Evolutionary conservation across 140 eudicot genomes (phyloP).

Genomic region (Flaveria floridana): DNA sequence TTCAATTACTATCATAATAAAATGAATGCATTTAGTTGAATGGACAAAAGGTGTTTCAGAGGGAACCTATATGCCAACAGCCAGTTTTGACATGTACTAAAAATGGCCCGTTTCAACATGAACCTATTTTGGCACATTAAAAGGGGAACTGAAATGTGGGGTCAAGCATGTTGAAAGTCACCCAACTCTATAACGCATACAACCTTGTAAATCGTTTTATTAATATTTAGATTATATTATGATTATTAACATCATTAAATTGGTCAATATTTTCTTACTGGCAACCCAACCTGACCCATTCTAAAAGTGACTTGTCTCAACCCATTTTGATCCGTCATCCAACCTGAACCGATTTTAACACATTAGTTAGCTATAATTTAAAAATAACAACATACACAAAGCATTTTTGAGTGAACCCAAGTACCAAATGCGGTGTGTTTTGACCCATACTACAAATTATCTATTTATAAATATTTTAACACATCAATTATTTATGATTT

Average conservation of each 20-base stretch:
- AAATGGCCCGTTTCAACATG: too few relatives aligned
- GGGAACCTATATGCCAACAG: too few relatives aligned
- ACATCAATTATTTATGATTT: neutral
- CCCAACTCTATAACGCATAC: neutral
- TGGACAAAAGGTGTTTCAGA: neutral
- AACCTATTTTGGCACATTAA: too few relatives aligned
- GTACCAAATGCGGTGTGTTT: too few relatives aligned
- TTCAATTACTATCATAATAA: neutral
- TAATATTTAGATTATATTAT: neutral
- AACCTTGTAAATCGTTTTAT: neutral
- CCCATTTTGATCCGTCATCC: too few relatives aligned
- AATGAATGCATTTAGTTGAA: neutral
- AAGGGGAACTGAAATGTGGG: too few relatives aligned
- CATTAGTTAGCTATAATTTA: neutral
- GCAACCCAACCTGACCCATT: neutral
- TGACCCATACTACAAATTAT: too few relatives aligned
- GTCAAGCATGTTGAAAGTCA: neutral
- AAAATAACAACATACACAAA: neutral
- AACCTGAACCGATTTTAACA: neutral
- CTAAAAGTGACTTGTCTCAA: neutral
- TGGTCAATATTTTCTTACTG: neutral
- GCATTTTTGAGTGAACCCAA: too few relatives aligned
- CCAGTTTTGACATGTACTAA: too few relatives aligned
- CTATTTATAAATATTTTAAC: too few relatives aligned
- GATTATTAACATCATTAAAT: too few relatives aligned